Percentiles rank a stretch among this genome's conserved stretches.
phyloP scores from a whole-genome alignment of 768 basidiomycete genomes.

The Russula vinacea region DNA sequence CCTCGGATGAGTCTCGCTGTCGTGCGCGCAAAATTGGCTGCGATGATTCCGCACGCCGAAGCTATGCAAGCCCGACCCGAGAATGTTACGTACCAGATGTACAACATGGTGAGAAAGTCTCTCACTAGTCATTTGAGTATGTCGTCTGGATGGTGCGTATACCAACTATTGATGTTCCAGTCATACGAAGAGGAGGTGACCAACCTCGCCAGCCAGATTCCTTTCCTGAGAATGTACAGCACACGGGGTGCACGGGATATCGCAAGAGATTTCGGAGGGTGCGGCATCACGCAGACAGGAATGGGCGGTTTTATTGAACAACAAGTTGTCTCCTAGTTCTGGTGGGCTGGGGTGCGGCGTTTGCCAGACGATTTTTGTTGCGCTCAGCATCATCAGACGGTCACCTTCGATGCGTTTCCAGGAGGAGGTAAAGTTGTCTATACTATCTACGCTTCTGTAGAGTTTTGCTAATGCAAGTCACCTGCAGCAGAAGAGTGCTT shows the following conservation, averaged over 20 bases:
- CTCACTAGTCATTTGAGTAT: neutral
- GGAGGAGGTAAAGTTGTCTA: constrained; percentile 50
- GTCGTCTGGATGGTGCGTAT: neutral
- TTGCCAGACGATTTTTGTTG: constrained; percentile 6
- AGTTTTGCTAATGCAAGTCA: neutral
- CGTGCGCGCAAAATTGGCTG: constrained; percentile 83
- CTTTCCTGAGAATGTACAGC: constrained; percentile 72
- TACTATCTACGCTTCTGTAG: neutral
- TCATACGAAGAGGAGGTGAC: constrained; percentile 69
- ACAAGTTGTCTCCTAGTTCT: constrained; percentile 37
- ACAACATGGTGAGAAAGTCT: constrained; percentile 56
- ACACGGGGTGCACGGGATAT: constrained; percentile 76
- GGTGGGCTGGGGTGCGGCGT: neutral
- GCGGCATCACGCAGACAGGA: constrained; percentile 78
- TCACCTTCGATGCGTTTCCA: constrained; percentile 65
- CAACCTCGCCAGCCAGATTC: constrained; percentile 78
- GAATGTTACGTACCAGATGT: constrained; percentile 85
- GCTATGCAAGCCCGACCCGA: constrained; percentile 81
- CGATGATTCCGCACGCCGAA: constrained; percentile 84
- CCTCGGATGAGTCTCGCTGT: too few relatives aligned
- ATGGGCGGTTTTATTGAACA: constrained; percentile 79
- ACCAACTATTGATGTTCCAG: constrained; percentile 36
- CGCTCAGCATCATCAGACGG: constrained; percentile 57
- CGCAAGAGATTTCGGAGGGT: constrained; percentile 79
- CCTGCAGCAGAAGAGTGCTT: constrained; percentile 66